These are phyloP conservation scores for Cucumis sativus DNA, from an alignment of 306 rosid genomes.

Conservation along the genomic window Cucumber_9930_V3 NC_026660.2:12650501-12651000, in stretches of 20 bases:
- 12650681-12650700: background rate
- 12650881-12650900: slow-evolving; percentile 25
- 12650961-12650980: slow-evolving; percentile 18
- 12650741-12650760: no score
- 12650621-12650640: background rate
- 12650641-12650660: background rate
- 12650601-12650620: background rate
- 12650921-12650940: slow-evolving; percentile 22
- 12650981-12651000: slow-evolving; percentile 2
- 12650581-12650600: background rate
- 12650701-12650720: background rate
- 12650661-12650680: background rate
- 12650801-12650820: background rate
- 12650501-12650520: background rate
- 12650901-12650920: slow-evolving; percentile 38
- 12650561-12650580: background rate
- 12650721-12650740: background rate
- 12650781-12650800: background rate
- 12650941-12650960: slow-evolving; percentile 21
- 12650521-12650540: background rate
- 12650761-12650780: background rate
- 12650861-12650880: slow-evolving; percentile 28
- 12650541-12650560: background rate
- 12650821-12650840: background rate
- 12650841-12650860: slow-evolving; percentile 23